A percentile compares a stretch with the other conserved stretches of the same genome.
Conservation (phyloP, 1,284 basidiomycete genomes). For the Fomitiporia mediterranea region DNA sequence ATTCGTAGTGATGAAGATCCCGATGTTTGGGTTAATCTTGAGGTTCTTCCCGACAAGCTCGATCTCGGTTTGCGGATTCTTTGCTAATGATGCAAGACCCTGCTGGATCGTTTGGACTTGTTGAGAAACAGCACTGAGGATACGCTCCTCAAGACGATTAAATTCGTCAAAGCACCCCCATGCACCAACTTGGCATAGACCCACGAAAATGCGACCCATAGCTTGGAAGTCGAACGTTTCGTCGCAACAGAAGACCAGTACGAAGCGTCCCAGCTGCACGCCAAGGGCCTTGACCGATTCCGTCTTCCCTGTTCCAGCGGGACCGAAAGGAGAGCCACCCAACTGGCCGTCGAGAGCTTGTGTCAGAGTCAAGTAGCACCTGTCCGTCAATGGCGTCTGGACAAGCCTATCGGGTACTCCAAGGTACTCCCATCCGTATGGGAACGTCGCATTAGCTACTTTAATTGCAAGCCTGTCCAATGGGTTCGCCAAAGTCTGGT, state of each 20-base stretch:
- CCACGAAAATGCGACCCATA: constrained; percentile 99
- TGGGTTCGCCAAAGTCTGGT: constrained; percentile 65
- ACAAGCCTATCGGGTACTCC: constrained; percentile 97
- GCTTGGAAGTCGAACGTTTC: constrained; percentile 99
- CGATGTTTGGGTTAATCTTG: constrained; percentile 92
- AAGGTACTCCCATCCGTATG: constrained; percentile 98
- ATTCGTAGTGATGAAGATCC: constrained; percentile 97
- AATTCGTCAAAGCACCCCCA: constrained; percentile 99
- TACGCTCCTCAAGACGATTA: constrained; percentile 97
- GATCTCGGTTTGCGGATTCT: constrained; percentile 85
- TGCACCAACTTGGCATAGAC: constrained; percentile 97
- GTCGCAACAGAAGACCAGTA: constrained; percentile 98
- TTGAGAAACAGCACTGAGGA: constrained; percentile 96
- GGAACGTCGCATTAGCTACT: constrained; percentile 90
- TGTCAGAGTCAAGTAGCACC: constrained; percentile 94
- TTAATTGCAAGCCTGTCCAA: constrained; percentile 77
- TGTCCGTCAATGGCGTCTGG: constrained; percentile 97
- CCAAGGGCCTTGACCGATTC: constrained; percentile 99
- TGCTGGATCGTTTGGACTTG: constrained; percentile 99
- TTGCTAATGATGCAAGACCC: constrained; percentile 76
- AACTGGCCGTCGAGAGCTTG: constrained; percentile 94
- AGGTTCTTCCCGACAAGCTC: constrained; percentile 95
- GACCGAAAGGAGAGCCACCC: constrained; percentile 96
- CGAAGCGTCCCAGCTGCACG: constrained; percentile 95
- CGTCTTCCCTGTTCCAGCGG: constrained; percentile 98